Evolutionary conservation across 148 eudicot genomes (phyloP).

Genomic region (Persicaria tinctoria): DNA sequence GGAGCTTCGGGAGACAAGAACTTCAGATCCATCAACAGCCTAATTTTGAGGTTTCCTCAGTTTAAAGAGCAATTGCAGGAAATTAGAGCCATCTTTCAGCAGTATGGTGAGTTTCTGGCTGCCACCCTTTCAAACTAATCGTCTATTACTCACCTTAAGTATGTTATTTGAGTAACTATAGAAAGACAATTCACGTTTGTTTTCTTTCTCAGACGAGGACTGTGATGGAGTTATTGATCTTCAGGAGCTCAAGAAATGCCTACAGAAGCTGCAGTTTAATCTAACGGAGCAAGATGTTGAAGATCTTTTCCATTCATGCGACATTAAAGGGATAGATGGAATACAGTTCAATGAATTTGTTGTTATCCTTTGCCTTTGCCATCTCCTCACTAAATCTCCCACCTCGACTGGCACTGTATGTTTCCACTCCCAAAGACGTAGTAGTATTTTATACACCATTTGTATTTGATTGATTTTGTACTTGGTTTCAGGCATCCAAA

Average conservation of each 20-base stretch:
- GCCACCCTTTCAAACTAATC: too few relatives aligned
- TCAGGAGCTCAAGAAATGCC: constrained; percentile 47
- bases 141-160: too few relatives aligned
- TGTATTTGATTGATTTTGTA: not conserved
- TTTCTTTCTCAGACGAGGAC: constrained; percentile 39
- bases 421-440: not conserved
- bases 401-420: constrained; percentile 25
- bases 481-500: constrained; percentile 28
- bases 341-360: constrained; percentile 65
- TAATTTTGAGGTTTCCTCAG: constrained; percentile 60
- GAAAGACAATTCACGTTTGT: not conserved
- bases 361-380: constrained; percentile 50
- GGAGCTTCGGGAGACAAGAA: constrained; percentile 25
- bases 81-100: constrained; percentile 41
- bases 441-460: not conserved
- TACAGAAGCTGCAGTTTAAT: constrained; percentile 34
- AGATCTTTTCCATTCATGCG: constrained; percentile 60
- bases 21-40: constrained; percentile 52
- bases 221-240: constrained; percentile 40
- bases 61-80: constrained; percentile 52
- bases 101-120: constrained; percentile 39
- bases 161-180: not conserved
- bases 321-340: constrained; percentile 36
- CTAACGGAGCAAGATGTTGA: constrained; percentile 42
- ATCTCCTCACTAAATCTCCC: constrained; percentile 42